phyloP scores from a whole-genome alignment of 2,329 filamentous ascomycete species.

The Colletotrichum trifolii region DNA sequence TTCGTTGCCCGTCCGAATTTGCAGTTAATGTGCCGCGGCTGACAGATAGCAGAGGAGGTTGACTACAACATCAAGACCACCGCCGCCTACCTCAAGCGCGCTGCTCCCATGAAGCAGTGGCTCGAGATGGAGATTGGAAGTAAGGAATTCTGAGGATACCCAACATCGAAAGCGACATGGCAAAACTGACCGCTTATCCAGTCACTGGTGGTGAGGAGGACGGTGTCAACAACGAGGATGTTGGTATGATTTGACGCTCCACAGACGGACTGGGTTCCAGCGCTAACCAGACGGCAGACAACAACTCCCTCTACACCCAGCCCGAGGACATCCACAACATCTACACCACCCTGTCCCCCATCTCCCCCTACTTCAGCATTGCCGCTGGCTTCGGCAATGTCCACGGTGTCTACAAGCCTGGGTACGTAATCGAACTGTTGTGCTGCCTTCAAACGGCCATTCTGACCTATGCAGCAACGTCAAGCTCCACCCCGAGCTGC shows the following conservation, averaged over 20 bases:
- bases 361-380: conserved; percentile 97
- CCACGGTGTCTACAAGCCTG: conserved; percentile 98
- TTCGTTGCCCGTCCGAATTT: neutral
- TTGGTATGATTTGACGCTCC: conserved; percentile 50
- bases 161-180: neutral
- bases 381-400: conserved; percentile 99
- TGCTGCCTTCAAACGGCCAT: conserved; percentile 1
- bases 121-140: conserved; percentile 86
- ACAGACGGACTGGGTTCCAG: neutral
- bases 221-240: conserved; percentile 97
- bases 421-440: conserved; percentile 45
- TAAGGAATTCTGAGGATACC: conserved; percentile 35
- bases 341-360: conserved; percentile 84
- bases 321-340: conserved; percentile 95
- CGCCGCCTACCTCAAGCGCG: conserved; percentile 91
- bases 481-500: conserved; percentile 93
- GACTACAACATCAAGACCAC: conserved; percentile 94
- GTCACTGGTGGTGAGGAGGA: conserved; percentile 97
- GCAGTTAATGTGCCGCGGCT: neutral
- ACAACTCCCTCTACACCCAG: conserved; percentile 97
- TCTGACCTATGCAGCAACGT: conserved; percentile 69
- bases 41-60: conserved; percentile 66
- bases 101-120: conserved; percentile 98
- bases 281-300: conserved; percentile 64
- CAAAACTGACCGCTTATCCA: conserved; percentile 48